Base-by-base conservation (phyloP, 2,329 filamentous ascomycete genomes). In the Diplodia intermedia region DNA sequence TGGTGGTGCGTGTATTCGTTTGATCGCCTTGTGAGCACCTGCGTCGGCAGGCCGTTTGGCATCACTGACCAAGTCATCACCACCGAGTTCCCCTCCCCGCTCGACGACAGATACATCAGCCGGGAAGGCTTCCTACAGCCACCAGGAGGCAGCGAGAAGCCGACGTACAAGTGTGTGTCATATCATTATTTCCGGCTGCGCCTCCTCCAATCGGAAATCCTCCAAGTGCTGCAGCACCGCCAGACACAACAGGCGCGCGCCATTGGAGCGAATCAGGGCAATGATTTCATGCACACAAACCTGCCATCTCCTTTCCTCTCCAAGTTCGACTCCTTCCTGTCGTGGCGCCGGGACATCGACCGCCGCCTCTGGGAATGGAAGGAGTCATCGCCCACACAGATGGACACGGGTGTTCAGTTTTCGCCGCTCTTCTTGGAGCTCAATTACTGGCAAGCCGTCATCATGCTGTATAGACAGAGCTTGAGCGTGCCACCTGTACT, bases 1-100 rank as follows among this genome's bases (percentile, higher is more conserved):
- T 98, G 94, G 93, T 98, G 95, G 94, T 97, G 93, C 80, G 94
- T 94, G 1, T 98, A 98, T 79, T 94, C 92, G 5, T 88, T 98
- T 67, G 94, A 98, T 79, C 88, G 94, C n/a, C 88, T 98, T 5
- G 94, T 98, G 62, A 95, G 93, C 75, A 94, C 93, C 26, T 97
- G 94, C 73, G 94, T 98, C 31, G 94, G 94, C 47, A 86, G 94
- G 67, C 95, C 94, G 7, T 96, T 97, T 75, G 94, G 94, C 36
- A 93, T 98, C 71, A 94, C 91, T n/a, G 95, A 98, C 80, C 92
- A 97, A 77, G 92, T 97, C 71, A 92, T 98, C 74, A 98, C 94
- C 15, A 97, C 94, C 0, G 93, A 97, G 75, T 96, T 97, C 71
- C 94, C 94, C 1, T 97, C 93, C 3, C 80, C 94, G 66, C 83